Conservation (phyloP, 129 eudicot genomes). For the Arctium lappa region DNA sequence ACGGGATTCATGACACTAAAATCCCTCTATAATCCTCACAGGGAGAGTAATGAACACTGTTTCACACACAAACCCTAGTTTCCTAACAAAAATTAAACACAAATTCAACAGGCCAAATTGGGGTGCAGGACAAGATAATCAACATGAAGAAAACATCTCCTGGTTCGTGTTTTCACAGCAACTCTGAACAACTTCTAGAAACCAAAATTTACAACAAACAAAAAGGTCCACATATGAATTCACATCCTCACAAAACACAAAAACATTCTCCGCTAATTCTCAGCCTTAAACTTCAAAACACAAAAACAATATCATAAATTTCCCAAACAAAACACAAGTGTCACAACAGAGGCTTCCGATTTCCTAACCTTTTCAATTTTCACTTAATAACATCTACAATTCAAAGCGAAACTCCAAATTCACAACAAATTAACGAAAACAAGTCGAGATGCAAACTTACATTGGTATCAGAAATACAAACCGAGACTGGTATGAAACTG, state of each 20-base stretch:
- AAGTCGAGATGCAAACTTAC: conserved; percentile 9
- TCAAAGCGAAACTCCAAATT: conserved; percentile 6
- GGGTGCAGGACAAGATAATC: background rate
- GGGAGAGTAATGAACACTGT: background rate
- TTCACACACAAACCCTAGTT: conserved; percentile 32
- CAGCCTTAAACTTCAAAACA: conserved; percentile 7
- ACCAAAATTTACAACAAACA: background rate
- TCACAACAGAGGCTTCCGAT: background rate
- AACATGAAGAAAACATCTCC: background rate
- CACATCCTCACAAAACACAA: background rate
- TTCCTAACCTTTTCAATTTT: background rate
- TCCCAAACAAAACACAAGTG: background rate
- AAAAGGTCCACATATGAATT: background rate
- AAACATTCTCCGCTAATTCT: background rate
- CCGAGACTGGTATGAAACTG: conserved; percentile 1
- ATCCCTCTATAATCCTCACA: background rate
- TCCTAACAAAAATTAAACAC: conserved; percentile 9
- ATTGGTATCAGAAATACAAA: conserved; percentile 8
- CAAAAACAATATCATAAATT: background rate
- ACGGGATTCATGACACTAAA: background rate
- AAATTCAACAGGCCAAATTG: conserved; percentile 9
- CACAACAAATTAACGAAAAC: background rate
- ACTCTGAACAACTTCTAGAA: background rate
- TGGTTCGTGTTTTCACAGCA: background rate
- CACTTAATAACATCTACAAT: background rate